Evolutionary conservation across 1,284 basidiomycete species (phyloP), one percentile per base, ranked within the genome.

Genomic region (Puccinia horiana): DNA sequence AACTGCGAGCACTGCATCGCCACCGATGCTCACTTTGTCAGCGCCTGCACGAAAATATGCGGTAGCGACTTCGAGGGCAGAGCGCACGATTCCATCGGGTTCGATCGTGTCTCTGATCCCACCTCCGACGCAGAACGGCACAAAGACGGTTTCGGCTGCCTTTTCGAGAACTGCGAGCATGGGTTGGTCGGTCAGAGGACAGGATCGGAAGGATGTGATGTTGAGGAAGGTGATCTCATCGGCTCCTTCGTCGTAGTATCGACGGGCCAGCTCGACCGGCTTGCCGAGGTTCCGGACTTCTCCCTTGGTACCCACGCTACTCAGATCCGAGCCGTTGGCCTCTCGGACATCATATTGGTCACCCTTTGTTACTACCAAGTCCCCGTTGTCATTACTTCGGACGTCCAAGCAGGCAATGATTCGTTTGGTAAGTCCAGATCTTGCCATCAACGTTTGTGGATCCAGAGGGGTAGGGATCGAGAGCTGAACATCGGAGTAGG

Each of bases 331-430:
- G 12, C 83, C 78, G 26, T 84, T 84, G 74, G 86, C 85, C 87
- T 98, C 96, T 81, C 96, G 93, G 20, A 98, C 96, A 86, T 98
- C 95, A 88, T 99, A 99, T 86, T 97, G 96, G 88, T 99, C 97
- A 80, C 97, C 97, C 89, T 99, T 99, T 73, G 97, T 99, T 1
- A 99, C 97, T 82, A 99, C 96, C 76, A 99, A 91, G 87, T 99
- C 97, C 67, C 97, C 97, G 29, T 47, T 76, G 87, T 99, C 97
- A 88, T 99, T 99, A 54, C 94, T 91, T 63, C 97, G 92, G 47
- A 99, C 96, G 87, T 99, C 97, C 90, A 99, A 92, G 87, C 97
- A 99, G 18, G 97, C 97, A 82, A 99, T 92, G 86, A 99, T 93
- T 81, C 97, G 93, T 87, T 94, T 96, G 5, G 95, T 97, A 83